phyloP scores from a whole-genome alignment of 768 basidiomycete species.

The Mrakia blollopis region DNA sequence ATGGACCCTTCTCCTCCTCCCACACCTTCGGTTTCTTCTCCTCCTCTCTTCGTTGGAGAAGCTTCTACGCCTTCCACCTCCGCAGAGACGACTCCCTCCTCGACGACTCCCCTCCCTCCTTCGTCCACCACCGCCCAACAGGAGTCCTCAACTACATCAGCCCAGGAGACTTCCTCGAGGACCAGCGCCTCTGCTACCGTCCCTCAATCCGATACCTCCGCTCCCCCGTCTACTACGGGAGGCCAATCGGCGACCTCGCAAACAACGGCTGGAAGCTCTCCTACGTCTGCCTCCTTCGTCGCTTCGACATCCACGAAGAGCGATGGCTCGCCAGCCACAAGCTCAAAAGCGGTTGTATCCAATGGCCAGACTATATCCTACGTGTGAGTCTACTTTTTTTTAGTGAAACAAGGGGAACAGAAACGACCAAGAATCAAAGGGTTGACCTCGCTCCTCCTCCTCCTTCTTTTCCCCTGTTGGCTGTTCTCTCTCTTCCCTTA shows the following conservation, averaged over 20 bases:
- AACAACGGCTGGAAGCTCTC: not conserved
- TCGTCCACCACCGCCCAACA: not conserved
- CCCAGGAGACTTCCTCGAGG: not conserved
- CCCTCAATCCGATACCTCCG: not conserved
- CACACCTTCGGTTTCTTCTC: not conserved
- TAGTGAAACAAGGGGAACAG: not conserved
- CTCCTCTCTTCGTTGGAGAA: not conserved
- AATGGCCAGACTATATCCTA: slow-evolving; percentile 3
- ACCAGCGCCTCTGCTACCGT: not conserved
- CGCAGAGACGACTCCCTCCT: not conserved
- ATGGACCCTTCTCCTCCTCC: not conserved
- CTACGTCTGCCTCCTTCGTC: not conserved
- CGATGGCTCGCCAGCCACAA: not conserved
- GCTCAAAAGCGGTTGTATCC: slow-evolving; percentile 5
- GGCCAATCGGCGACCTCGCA: no score
- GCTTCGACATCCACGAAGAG: not conserved
- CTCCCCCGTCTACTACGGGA: no score
- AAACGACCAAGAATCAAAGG: not conserved
- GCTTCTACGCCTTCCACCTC: not conserved
- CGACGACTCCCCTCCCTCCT: not conserved
- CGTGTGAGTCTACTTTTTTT: not conserved
- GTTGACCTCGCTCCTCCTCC: not conserved
- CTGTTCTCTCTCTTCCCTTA: not conserved
- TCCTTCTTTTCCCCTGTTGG: not conserved
- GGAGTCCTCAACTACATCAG: slow-evolving; percentile 1